A percentile compares a stretch with the other conserved stretches of the same genome.
Evolutionary conservation across 345 rosid genomes (phyloP).

Genomic region (Eucalyptus shirleyi): DNA sequence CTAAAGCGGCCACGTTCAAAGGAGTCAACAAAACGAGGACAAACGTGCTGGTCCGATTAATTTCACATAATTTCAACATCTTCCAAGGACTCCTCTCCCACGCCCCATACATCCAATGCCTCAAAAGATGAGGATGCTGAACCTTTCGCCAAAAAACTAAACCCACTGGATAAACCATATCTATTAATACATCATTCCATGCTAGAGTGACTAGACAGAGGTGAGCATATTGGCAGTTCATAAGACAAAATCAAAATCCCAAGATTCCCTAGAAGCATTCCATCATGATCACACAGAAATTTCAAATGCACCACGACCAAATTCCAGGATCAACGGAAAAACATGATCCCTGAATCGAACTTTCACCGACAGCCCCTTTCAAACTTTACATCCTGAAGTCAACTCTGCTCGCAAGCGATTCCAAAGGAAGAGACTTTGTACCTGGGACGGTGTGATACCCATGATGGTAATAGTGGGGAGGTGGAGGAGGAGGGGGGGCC

Average conservation of each 20-base stretch:
- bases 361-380: background rate
- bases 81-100: background rate
- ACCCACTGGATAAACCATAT: background rate
- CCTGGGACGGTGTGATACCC: slow-evolving; percentile 78
- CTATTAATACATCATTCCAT: background rate
- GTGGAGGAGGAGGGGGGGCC: too few species aligned
- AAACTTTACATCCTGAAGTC: background rate
- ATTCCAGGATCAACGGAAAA: background rate
- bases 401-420: background rate
- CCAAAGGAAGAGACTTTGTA: background rate
- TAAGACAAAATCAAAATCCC: background rate
- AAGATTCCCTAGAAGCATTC: background rate
- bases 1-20: background rate
- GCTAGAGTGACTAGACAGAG: background rate
- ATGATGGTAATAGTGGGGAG: background rate
- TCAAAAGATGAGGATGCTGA: background rate
- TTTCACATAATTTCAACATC: background rate
- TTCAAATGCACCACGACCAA: background rate
- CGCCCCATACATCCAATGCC: background rate
- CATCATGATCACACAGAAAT: background rate
- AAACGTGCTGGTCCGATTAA: background rate
- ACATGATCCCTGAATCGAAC: background rate
- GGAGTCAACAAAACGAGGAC: background rate
- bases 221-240: background rate
- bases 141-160: background rate